A percentile compares a stretch with the other conserved stretches of the same genome.
These are phyloP conservation scores for Lentinula guzmanii DNA, from an alignment of 768 basidiomycete genomes.

Conservation along the genomic window DNA sequence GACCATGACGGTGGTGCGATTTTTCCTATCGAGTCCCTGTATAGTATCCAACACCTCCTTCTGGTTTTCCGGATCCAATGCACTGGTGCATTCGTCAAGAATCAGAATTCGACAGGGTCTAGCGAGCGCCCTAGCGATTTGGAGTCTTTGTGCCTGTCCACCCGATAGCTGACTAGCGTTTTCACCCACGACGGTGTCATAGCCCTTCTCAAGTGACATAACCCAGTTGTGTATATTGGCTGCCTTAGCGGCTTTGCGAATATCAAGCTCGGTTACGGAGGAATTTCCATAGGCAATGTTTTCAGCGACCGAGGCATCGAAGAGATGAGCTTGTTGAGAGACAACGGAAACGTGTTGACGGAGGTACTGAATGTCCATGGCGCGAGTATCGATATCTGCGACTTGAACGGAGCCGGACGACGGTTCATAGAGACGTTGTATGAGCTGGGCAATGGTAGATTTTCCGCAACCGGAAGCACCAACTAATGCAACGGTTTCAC, in stretches of 20 bases:
- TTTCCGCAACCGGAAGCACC: conserved; percentile 92
- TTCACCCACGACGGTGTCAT: conserved; percentile 85
- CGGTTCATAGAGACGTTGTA: conserved; percentile 75
- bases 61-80: conserved; percentile 83
- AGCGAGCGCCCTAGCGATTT: conserved; percentile 88
- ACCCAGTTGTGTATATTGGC: conserved; percentile 90
- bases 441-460: conserved; percentile 79
- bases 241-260: conserved; percentile 63
- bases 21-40: conserved; percentile 35
- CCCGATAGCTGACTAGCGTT: conserved; percentile 90
- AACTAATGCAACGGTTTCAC: conserved; percentile 87
- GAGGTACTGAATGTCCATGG: conserved; percentile 70
- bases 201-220: conserved; percentile 70
- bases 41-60: conserved; percentile 77
- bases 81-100: conserved; percentile 93
- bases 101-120: conserved; percentile 69
- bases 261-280: conserved; percentile 44
- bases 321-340: conserved; percentile 81
- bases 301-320: conserved; percentile 80
- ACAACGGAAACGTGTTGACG: conserved; percentile 84
- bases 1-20: conserved; percentile 83
- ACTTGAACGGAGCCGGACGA: conserved; percentile 55
- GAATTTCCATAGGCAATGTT: conserved; percentile 82
- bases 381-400: conserved; percentile 41
- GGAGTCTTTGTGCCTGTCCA: conserved; percentile 90